Percentiles rank a stretch among this genome's conserved stretches.
Evolutionary conservation across 805 yeast genomes (phyloP).

Genomic region (Isabelozyma gotoi): DNA sequence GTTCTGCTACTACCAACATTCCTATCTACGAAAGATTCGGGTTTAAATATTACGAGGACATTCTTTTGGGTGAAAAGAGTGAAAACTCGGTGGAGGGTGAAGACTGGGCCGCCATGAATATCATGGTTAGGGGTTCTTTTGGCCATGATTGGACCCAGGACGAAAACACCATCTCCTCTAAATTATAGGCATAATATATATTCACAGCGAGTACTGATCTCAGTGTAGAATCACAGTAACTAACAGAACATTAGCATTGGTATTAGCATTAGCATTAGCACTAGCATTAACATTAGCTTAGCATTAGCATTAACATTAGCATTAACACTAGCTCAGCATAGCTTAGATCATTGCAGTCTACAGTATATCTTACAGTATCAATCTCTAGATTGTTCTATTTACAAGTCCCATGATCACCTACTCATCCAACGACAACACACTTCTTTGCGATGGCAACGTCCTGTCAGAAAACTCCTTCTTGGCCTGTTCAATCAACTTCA

Average conservation of each 20-base stretch:
- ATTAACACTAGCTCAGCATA: no score
- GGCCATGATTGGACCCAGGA: slow-evolving; percentile 36
- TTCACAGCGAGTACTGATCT: no score
- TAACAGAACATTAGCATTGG: no score
- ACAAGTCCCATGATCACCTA: slow-evolving; percentile 7
- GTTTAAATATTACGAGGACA: slow-evolving; percentile 48
- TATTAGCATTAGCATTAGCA: no score
- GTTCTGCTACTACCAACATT: slow-evolving; percentile 44
- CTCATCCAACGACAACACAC: slow-evolving; percentile 43
- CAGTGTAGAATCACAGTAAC: no score
- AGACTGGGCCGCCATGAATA: slow-evolving; percentile 43
- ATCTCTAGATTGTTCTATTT: background rate
- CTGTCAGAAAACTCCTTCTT: slow-evolving; percentile 52
- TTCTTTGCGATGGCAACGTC: slow-evolving; percentile 59
- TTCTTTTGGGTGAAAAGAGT: slow-evolving; percentile 38
- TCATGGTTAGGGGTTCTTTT: slow-evolving; percentile 39
- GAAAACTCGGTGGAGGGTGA: slow-evolving; percentile 31
- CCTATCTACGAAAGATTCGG: slow-evolving; percentile 57
- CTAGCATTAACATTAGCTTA: no score
- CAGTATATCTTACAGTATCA: background rate
- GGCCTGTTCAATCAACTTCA: slow-evolving; percentile 49
- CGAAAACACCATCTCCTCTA: slow-evolving; percentile 8
- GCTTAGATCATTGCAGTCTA: background rate
- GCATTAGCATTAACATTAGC: no score
- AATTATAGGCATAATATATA: slow-evolving; percentile 3